A percentile compares a stretch with the other conserved stretches of the same genome.
These are phyloP conservation scores for Madurella fahalii DNA, from an alignment of 2,329 filamentous ascomycete genomes.

Conservation along the genomic window DNA sequence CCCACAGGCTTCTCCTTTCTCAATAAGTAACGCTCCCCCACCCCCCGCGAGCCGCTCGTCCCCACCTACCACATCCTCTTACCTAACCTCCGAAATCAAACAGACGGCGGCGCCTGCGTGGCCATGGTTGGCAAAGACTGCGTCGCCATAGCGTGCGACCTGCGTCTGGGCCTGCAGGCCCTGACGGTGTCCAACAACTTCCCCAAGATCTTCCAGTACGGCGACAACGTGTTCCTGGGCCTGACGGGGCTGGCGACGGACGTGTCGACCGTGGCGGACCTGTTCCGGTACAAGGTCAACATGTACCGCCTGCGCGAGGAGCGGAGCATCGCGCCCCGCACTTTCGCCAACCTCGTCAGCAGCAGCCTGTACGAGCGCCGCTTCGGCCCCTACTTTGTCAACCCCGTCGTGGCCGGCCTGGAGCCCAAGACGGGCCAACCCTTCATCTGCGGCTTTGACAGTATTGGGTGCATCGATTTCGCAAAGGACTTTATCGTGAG, in stretches of 20 bases:
- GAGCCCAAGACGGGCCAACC: conserved; percentile 91
- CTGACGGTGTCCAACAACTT: conserved; percentile 99
- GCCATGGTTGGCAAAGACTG: conserved; percentile 99
- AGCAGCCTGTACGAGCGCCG: conserved; percentile 88
- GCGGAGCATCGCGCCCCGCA: conserved; percentile 89
- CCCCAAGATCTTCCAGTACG: conserved; percentile 98
- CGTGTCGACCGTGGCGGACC: conserved; percentile 87
- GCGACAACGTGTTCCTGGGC: conserved; percentile 82
- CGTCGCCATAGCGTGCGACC: conserved; percentile 98
- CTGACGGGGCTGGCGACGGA: conserved; percentile 96
- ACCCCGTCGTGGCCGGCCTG: conserved; percentile 88
- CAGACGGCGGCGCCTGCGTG: conserved; percentile 87
- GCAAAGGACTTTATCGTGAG: conserved; percentile 99
- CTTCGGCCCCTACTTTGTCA: conserved; percentile 96
- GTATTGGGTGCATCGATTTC: conserved; percentile 98
- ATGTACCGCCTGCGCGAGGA: conserved; percentile 99
- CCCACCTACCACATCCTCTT: conserved; percentile 12
- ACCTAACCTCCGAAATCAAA: conserved; percentile 1
- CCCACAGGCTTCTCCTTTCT: conserved; percentile 78
- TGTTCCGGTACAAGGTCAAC: conserved; percentile 99
- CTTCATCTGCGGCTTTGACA: conserved; percentile 98
- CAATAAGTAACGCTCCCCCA: conserved; percentile 69
- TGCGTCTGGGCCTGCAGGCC: conserved; percentile 92
- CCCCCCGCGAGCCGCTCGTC: conserved; percentile 30
- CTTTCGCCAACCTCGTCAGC: conserved; percentile 93